Evolutionary conservation across 371 early-diverging fungal species (phyloP).

Genomic region (Mucor plumbeus): DNA sequence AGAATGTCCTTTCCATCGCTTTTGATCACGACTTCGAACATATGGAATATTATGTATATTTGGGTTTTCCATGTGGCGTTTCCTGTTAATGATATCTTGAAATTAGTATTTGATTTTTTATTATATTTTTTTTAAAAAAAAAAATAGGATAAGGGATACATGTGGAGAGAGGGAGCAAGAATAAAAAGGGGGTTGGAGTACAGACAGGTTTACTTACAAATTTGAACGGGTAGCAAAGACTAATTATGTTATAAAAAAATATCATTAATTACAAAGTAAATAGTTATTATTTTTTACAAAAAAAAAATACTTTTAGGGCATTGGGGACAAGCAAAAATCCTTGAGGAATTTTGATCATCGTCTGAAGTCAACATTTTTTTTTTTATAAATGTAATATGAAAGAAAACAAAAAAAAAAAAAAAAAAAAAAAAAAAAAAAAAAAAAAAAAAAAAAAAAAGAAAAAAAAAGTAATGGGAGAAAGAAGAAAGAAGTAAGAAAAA

Average conservation of each 20-base stretch:
- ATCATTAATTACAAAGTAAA: not conserved
- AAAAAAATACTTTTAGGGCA: slow-evolving; percentile 49
- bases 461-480: slow-evolving; percentile 7
- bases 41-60: slow-evolving; percentile 57
- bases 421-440: no score
- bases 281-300: not conserved
- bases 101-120: no score
- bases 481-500: slow-evolving; percentile 15
- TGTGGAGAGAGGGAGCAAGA: no score
- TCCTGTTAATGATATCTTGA: slow-evolving; percentile 13
- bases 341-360: slow-evolving; percentile 32
- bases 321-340: slow-evolving; percentile 50
- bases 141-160: not conserved
- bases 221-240: slow-evolving; percentile 58
- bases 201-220: slow-evolving; percentile 36
- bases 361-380: slow-evolving; percentile 25
- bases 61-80: slow-evolving; percentile 46
- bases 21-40: slow-evolving; percentile 59
- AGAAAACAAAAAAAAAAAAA: no score
- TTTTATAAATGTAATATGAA: not conserved
- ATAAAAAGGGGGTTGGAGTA: not conserved
- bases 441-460: no score
- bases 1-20: slow-evolving; percentile 62
- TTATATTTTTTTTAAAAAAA: no score
- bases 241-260: slow-evolving; percentile 5